These are phyloP conservation scores for Naumovozyma castellii DNA, from an alignment of 805 yeast genomes.

Conservation along the genomic window DNA sequence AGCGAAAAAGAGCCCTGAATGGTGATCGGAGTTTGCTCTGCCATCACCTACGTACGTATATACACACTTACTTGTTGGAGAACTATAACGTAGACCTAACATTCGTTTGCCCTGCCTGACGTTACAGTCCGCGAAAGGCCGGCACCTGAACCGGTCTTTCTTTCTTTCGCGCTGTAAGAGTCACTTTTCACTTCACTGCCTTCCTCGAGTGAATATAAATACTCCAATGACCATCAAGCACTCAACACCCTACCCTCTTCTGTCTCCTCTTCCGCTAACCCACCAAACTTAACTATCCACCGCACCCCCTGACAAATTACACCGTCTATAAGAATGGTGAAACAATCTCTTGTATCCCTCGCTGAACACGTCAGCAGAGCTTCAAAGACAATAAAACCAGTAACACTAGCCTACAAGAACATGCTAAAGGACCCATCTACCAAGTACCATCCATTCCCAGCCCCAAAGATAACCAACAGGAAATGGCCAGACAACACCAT, in stretches of 20 bases:
- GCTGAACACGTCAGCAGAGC: constrained; percentile 15
- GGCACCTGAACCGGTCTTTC: neutral
- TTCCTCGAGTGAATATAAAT: no score
- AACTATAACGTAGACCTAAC: no score
- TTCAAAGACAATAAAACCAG: constrained; percentile 25
- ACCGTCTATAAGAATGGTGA: constrained; percentile 6
- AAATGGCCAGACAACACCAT: constrained; percentile 60
- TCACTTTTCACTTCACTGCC: neutral
- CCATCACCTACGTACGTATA: no score
- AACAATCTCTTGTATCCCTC: constrained; percentile 13
- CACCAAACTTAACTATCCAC: neutral
- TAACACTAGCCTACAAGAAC: constrained; percentile 30
- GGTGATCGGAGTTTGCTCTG: no score
- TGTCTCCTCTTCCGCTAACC: neutral
- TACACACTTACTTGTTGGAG: no score
- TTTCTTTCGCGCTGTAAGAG: neutral
- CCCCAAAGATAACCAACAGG: constrained; percentile 48
- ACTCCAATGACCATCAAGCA: no score
- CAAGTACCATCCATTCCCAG: constrained; percentile 50
- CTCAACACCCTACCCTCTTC: no score
- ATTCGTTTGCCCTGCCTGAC: no score
- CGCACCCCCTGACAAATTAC: no score
- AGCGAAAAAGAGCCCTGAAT: neutral
- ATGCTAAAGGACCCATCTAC: constrained; percentile 62
- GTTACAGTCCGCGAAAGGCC: no score